Percentiles rank a stretch among this genome's conserved stretches.
Evolutionary conservation across 208 protist genomes (phyloP).

Genomic region (Acanthamoeba lenticulata): DNA sequence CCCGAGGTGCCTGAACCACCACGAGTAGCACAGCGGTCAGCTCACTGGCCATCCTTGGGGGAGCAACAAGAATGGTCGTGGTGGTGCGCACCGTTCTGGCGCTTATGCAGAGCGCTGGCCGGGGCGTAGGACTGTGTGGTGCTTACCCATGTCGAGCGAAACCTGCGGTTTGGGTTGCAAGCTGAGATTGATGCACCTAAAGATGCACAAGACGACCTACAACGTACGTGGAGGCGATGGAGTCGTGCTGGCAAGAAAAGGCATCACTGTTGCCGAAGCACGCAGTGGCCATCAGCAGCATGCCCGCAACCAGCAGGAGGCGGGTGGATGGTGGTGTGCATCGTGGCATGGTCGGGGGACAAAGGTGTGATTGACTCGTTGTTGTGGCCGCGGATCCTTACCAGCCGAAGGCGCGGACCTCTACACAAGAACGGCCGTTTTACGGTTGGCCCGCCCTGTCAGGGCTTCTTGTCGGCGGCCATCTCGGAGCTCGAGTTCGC

Average conservation of each 20-base stretch:
- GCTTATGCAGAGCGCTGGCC: not conserved
- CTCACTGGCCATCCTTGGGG: no score
- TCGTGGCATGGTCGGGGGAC: no score
- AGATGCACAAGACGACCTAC: not conserved
- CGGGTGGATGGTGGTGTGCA: not conserved
- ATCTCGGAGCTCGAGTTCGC: no score
- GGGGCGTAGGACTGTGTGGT: not conserved
- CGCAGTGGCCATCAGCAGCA: not conserved
- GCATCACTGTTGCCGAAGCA: not conserved
- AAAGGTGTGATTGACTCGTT: no score
- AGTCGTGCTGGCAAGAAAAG: not conserved
- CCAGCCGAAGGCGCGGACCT: no score
- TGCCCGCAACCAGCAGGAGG: not conserved
- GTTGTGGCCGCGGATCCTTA: no score
- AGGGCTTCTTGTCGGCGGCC: no score
- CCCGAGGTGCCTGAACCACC: not conserved
- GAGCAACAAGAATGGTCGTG: no score
- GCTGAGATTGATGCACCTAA: not conserved
- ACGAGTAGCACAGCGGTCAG: not conserved
- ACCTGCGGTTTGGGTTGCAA: not conserved
- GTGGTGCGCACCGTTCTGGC: not conserved
- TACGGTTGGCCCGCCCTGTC: no score
- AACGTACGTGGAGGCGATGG: not conserved
- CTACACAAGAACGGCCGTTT: no score
- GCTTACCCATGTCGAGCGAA: not conserved